Evolutionary conservation across 371 early-diverging fungal genomes (phyloP), one percentile per base, ranked within the genome.

Genomic region (Rhizopus delemar): DNA sequence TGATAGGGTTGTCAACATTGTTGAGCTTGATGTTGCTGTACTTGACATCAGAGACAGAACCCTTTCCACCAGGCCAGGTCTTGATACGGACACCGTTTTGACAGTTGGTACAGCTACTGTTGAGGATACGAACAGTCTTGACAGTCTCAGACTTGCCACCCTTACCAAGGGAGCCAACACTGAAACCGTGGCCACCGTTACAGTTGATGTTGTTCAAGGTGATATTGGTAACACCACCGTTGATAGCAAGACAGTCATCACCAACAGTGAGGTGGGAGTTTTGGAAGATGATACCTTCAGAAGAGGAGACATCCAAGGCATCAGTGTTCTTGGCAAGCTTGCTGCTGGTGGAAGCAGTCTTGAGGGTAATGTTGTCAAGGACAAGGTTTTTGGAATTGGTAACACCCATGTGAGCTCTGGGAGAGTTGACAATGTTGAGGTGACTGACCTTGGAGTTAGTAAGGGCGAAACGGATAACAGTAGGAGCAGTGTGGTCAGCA

Each of bases 41-140:
- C 13, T 53, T 67, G 51, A 73, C 59, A 33, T 62, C 56, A 29
- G 41, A 45, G 15, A 73, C 74, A 6, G 57, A 43, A 9, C 74
- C 71, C 48, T 65, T 65, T 29, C 74, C 74, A 13, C 74, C 74
- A 4, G 68, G 60, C 74, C 74, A 73, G 16, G 71, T 70, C 68
- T 73, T 73, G 63, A 73, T 70, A 57, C 73, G 62, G 32, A 73
- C 59, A 60, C 74, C 74, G 41, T 70, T 73, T 55, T 70, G 70
- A 41, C 74, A 73, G 51, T 73, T 59, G 38, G 49, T 65, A 60
- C 74, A 73, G 6, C 36, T 55, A 46, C 62, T 65, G 41, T 62
- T 32, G 6, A 58, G 39, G 9, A 73, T 51, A 38, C 49, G 62
- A 15, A 73, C 54, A 41, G 51, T 60, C 15, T 53, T 51, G 35